phyloP scores from a whole-genome alignment of 2,329 filamentous ascomycete genomes.

The Myriosclerotinia curreyana region DNA sequence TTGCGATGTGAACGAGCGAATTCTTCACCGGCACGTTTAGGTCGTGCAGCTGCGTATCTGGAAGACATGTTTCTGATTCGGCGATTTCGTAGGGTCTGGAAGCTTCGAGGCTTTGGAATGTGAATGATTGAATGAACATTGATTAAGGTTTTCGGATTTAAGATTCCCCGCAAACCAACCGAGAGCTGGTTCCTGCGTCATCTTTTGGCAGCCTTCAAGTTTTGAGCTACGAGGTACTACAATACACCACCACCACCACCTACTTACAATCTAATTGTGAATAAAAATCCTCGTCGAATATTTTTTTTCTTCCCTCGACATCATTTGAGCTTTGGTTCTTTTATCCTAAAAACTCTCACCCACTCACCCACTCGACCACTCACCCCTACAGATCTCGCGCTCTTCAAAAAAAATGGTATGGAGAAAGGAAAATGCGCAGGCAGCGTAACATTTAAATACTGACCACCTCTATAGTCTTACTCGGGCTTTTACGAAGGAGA shows the following conservation, averaged over 20 bases:
- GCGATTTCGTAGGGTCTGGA: background rate
- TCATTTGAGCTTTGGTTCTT: background rate
- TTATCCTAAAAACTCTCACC: background rate
- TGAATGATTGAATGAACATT: background rate
- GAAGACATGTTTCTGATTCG: conserved; percentile 49
- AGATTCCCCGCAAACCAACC: conserved; percentile 12
- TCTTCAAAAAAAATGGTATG: conserved; percentile 29
- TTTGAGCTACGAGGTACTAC: background rate
- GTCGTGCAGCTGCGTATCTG: conserved; percentile 64
- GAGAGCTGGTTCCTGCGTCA: conserved; percentile 23
- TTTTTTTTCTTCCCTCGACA: background rate
- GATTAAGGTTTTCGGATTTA: conserved; percentile 17
- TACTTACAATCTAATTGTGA: background rate
- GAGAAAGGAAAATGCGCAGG: background rate
- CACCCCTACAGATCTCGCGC: background rate
- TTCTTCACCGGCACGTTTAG: conserved; percentile 79
- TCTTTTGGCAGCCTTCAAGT: conserved; percentile 15
- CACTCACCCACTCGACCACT: too few relatives aligned
- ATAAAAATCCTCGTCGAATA: background rate
- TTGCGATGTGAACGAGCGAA: conserved; percentile 73
- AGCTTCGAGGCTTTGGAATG: background rate
- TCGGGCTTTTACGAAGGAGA: conserved; percentile 35
- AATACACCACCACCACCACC: background rate
- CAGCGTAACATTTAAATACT: conserved; percentile 14
- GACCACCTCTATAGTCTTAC: conserved; percentile 31